phyloP scores from a whole-genome alignment of 495 filamentous ascomycete genomes.

The Podospora sp. region DNA sequence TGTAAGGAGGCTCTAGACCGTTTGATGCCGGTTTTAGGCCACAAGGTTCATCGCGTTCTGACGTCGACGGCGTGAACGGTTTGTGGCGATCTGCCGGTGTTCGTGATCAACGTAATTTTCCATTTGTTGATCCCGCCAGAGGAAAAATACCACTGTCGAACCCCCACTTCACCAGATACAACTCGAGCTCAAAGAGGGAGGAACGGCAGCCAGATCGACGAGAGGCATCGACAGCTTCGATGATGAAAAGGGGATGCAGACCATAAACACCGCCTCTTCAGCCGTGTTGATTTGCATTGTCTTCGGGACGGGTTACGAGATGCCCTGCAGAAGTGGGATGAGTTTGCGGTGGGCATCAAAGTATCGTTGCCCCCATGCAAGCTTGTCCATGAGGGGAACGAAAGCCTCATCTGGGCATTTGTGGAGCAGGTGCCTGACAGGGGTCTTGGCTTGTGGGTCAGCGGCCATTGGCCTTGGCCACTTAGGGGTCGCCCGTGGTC shows the following conservation, averaged over 20 bases:
- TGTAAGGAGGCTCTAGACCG: neutral
- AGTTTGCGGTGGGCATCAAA: too few species aligned
- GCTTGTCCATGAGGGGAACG: too few species aligned
- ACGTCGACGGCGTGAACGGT: neutral
- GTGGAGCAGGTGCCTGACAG: conserved; percentile 10
- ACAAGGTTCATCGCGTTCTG: neutral
- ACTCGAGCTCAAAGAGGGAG: too few species aligned
- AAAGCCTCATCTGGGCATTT: neutral
- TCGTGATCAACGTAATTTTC: neutral
- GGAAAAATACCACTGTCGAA: neutral
- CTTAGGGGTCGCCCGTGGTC: conserved; percentile 5
- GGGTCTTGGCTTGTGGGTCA: conserved; percentile 10
- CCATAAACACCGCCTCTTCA: too few species aligned
- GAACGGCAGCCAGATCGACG: too few species aligned
- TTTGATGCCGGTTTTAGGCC: neutral
- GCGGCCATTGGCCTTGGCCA: conserved; percentile 12
- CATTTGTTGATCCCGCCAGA: neutral
- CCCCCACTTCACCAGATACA: too few species aligned
- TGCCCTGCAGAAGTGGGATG: neutral
- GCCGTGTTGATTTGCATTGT: too few species aligned
- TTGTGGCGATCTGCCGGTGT: neutral
- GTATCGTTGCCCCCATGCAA: neutral
- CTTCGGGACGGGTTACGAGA: neutral
- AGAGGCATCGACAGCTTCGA: too few species aligned
- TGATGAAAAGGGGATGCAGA: too few species aligned